phyloP scores from a whole-genome alignment of 768 basidiomycete species.

The Russula griseocarnosa region DNA sequence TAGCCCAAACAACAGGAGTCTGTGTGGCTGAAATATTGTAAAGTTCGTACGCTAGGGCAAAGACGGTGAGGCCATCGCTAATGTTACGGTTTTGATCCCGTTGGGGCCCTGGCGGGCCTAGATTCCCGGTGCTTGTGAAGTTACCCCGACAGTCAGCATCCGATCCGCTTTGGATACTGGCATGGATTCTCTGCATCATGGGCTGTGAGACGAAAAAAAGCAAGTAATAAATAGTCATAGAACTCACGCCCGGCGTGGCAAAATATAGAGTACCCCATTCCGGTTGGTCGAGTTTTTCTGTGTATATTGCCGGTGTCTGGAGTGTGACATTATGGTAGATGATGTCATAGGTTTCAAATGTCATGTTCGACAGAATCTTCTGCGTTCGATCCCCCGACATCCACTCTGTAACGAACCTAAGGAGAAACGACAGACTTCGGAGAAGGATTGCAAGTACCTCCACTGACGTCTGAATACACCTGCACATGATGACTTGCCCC shows the following conservation, averaged over 20 bases:
- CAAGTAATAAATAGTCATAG: neutral
- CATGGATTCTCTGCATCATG: slow-evolving; percentile 5
- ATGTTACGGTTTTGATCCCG: slow-evolving; percentile 21
- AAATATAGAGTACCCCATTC: slow-evolving; percentile 28
- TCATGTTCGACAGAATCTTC: too few species aligned
- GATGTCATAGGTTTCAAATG: too few species aligned
- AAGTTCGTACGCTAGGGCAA: slow-evolving; percentile 32
- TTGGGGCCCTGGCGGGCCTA: too few species aligned
- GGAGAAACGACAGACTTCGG: neutral
- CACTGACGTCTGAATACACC: slow-evolving; percentile 41
- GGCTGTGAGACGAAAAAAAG: neutral
- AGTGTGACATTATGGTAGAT: slow-evolving; percentile 24
- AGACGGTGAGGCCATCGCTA: slow-evolving; percentile 25
- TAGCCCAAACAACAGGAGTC: slow-evolving; percentile 31
- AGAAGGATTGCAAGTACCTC: slow-evolving; percentile 30
- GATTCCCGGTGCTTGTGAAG: too few species aligned
- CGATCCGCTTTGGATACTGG: slow-evolving; percentile 22
- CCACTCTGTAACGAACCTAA: slow-evolving; percentile 28
- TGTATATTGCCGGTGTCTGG: slow-evolving; percentile 2
- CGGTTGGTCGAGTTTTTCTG: slow-evolving; percentile 24
- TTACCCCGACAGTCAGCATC: slow-evolving; percentile 13
- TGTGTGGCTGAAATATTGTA: slow-evolving; percentile 28
- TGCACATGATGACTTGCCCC: slow-evolving; percentile 36
- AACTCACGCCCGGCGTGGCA: slow-evolving; percentile 21
- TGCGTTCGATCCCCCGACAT: slow-evolving; percentile 25